Percentiles rank a stretch among this genome's conserved stretches.
Conservation (phyloP, 2,329 filamentous ascomycete species). For the Xylariaceae sp. region DNA sequence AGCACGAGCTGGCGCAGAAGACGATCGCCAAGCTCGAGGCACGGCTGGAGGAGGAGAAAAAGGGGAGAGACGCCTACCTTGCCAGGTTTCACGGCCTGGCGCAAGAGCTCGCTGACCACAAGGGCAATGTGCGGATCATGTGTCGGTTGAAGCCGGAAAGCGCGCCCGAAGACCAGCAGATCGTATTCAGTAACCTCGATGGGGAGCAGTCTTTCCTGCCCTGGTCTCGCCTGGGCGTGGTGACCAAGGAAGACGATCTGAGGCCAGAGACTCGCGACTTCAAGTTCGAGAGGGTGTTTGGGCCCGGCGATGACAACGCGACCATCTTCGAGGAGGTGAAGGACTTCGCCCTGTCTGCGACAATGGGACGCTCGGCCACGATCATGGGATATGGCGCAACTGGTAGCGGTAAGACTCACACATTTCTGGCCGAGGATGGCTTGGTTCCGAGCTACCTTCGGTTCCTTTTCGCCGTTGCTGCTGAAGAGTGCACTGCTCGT, state of each 20-base stretch:
- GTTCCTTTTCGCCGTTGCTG: slow-evolving; percentile 70
- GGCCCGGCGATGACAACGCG: slow-evolving; percentile 66
- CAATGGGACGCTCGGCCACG: slow-evolving; percentile 93
- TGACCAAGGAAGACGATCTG: slow-evolving; percentile 66
- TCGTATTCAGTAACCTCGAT: slow-evolving; percentile 11
- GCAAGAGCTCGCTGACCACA: slow-evolving; percentile 91
- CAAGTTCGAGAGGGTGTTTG: slow-evolving; percentile 87
- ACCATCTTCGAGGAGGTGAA: slow-evolving; percentile 91
- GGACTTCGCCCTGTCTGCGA: slow-evolving; percentile 84
- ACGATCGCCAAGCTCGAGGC: neutral
- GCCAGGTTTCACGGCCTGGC: slow-evolving; percentile 62
- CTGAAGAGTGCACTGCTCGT: slow-evolving; percentile 67
- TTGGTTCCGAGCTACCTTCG: slow-evolving; percentile 38
- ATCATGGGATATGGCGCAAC: slow-evolving; percentile 98
- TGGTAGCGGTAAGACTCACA: slow-evolving; percentile 90
- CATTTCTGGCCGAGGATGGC: slow-evolving; percentile 75
- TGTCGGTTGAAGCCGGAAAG: slow-evolving; percentile 74
- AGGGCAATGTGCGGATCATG: slow-evolving; percentile 96
- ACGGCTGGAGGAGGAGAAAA: neutral
- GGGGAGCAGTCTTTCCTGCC: slow-evolving; percentile 46
- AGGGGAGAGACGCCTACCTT: neutral
- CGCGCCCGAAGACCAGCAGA: slow-evolving; percentile 53
- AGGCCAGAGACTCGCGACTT: slow-evolving; percentile 73
- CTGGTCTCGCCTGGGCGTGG: slow-evolving; percentile 74
- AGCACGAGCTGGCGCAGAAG: neutral